Conservation (phyloP, 177 flowering plant genomes). For the Telopea speciosissima region DNA sequence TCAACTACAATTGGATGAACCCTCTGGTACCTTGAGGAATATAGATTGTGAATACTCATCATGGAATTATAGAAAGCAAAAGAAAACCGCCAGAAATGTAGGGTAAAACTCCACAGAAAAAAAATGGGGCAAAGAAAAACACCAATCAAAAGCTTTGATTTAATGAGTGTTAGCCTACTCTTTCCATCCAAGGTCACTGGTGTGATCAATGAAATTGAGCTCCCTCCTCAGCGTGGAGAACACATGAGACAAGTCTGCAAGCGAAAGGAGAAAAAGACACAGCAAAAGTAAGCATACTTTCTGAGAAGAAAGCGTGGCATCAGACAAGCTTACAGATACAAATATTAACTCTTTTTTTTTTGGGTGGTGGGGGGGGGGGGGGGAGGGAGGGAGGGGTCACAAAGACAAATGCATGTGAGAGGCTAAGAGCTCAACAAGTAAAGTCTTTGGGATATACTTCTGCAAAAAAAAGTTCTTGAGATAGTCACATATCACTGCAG, state of each 20-base stretch:
- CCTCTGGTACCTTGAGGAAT: conserved; percentile 52
- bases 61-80: neutral
- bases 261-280: neutral
- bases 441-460: too few relatives aligned
- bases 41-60: neutral
- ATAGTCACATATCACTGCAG: too few relatives aligned
- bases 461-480: too few relatives aligned
- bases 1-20: conserved; percentile 82
- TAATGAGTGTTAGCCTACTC: conserved; percentile 54
- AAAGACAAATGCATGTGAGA: too few relatives aligned
- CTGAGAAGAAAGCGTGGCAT: too few relatives aligned
- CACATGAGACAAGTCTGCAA: conserved; percentile 74
- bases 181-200: conserved; percentile 96
- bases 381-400: too few relatives aligned
- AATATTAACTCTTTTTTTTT: too few relatives aligned
- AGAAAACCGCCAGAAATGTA: neutral
- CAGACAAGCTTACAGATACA: too few relatives aligned
- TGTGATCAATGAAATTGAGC: conserved; percentile 83
- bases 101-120: too few relatives aligned
- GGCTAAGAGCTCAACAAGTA: too few relatives aligned
- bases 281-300: neutral
- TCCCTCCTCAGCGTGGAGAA: conserved; percentile 74
- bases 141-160: neutral
- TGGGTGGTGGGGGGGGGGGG: too few relatives aligned
- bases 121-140: neutral